phyloP scores from a whole-genome alignment of 2,329 filamentous ascomycete species.

The Pyricularia pennisetigena region DNA sequence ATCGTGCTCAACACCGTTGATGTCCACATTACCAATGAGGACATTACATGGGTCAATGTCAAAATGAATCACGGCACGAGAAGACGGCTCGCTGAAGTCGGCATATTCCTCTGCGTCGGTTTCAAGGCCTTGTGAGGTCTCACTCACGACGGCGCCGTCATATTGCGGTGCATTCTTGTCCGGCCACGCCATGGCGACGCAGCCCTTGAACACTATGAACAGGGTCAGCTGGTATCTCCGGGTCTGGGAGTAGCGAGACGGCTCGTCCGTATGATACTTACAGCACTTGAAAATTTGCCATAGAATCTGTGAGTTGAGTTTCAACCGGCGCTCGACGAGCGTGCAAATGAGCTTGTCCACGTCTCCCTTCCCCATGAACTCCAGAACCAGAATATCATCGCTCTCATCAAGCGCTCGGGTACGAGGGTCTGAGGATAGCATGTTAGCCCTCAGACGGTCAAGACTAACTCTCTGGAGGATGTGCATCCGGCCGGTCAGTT shows the following conservation, averaged over 20 bases:
- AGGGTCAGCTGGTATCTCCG: too few relatives aligned
- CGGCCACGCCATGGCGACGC: not conserved
- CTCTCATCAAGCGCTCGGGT: not conserved
- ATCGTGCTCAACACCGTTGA: not conserved
- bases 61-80: not conserved
- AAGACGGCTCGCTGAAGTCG: not conserved
- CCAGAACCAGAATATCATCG: not conserved
- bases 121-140: not conserved
- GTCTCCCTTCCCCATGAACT: not conserved
- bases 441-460: not conserved
- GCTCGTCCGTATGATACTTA: not conserved
- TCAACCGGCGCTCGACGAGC: not conserved
- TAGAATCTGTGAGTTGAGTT: not conserved
- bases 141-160: not conserved
- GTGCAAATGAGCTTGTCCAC: not conserved
- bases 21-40: not conserved
- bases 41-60: slow-evolving; percentile 1
- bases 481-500: not conserved
- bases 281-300: not conserved
- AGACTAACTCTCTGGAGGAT: not conserved
- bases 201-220: not conserved
- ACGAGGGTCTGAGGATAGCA: not conserved
- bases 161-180: not conserved
- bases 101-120: not conserved
- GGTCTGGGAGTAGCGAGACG: not conserved